Evolutionary conservation across 2,329 filamentous ascomycete genomes (phyloP), one percentile per base, ranked within the genome.

Genomic region (Paecilomyces dactylethromorphus): DNA sequence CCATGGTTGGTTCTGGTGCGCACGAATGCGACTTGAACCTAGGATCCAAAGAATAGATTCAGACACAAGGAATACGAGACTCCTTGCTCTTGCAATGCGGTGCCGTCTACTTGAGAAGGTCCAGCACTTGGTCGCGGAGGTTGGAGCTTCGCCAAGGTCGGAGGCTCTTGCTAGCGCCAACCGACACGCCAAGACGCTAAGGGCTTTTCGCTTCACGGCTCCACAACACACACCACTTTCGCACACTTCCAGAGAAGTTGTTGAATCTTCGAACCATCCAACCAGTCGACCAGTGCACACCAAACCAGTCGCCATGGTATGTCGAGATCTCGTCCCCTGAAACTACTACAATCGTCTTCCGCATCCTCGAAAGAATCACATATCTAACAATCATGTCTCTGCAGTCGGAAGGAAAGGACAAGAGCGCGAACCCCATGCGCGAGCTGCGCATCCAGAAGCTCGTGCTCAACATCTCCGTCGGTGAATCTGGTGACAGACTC

Each of bases 401-500:
- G 73, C 74, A 85, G 81, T 84, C 89, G 80, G 90, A 93, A 79
- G 76, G 76, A 75, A 83, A 81, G 75, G 83, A 86, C 75, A 97
- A 97, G 87, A 80, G 85, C 79, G 84, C 85, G 80, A 99, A 99
- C 88, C 93, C 94, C 84, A 99, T 99, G 94, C 91, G 92, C 85
- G 93, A 99, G 85, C 91, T 97, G 79, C 91, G 92, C 85, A 94
- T 97, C 84, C 91, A 96, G 85, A 97, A 97, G 87, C 91, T 97
- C 81, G 92, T 96, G 81, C 90, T 97, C 79, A 97, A 97, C 89
- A 97, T 97, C 83, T 97, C 91, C 73, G 94, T 99, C 75, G 94
- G 94, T 84, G 94, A 99, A 87, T 97, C 93, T 89, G 94, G 94
- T 91, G 94, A 99, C 85, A 96, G 94, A 88, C 89, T 99, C 79